Base-by-base conservation (phyloP, 1,139 yeast genomes). In the Taphrina pruni region DNA sequence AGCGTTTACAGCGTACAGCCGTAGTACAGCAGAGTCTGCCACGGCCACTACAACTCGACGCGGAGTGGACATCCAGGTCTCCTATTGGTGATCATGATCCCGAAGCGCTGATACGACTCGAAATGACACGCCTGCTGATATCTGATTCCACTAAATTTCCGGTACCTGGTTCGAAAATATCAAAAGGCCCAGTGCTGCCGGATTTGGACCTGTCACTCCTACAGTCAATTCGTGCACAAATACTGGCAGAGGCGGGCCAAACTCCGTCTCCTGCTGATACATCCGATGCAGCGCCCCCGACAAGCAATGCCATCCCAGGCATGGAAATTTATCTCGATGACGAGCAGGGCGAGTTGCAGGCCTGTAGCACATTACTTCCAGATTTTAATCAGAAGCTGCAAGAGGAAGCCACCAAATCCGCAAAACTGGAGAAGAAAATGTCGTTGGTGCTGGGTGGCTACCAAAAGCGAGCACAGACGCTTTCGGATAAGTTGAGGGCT, bases 21-120 rank as follows among this genome's bases (percentile, higher is more conserved):
- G 88, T 81, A 0, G 77, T 86, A 0, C 86, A 85, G 72, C 75
- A 77, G 60, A 83, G 80, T 0, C 78, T 88, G n/a, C 81, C 83
- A 0, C 78, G 88, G 11, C 90, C 90, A 0, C 60, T 78, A 17
- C 79, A 83, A 0, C 68, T 72, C 12, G 69, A 60, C 32, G 61
- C 43, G 6, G 61, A 70, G 5, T 50, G 20, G n/a, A n/a, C n/a
- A 11, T 26, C 32, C 12, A 21, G 9, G n/a, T 21, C 35, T 26
- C 6, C 32, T n/a, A 26, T 4, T 8, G n/a, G 12, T 8, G 17
- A 26, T 1, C 21, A 32, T 21, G n/a, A 21, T 14, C 71, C 56
- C 12, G 65, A n/a, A 66, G 69, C 20, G 57, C 51, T 50, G 62
- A 71, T 69, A 58, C 69, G 20, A 14, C 57, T 48, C 64, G 74